Base-by-base conservation (phyloP, 1,139 yeast species). In the Kodamaea sp. region DNA sequence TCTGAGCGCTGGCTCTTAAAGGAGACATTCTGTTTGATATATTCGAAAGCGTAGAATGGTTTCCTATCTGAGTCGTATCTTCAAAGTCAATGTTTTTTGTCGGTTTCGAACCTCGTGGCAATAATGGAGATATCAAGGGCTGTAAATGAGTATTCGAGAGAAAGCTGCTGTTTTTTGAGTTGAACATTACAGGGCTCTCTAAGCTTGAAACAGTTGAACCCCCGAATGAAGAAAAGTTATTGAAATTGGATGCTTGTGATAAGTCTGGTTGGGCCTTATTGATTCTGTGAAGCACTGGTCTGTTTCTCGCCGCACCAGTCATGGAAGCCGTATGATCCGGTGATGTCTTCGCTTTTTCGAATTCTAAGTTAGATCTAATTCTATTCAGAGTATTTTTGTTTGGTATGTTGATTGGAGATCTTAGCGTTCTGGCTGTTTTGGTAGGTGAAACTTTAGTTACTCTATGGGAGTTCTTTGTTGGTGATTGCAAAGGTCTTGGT, bases 101-200 rank as follows among this genome's bases (percentile, higher is more conserved):
- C 4, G 15, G 3, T n/a, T 16, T 15, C 13, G 15, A n/a, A 13
- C 29, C 33, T 7, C 21, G 37, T 5, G 43, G 41, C 14, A 41
- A 37, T 22, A 63, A 48, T 2, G 70, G 69, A 0, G 63, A 50
- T 30, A 56, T 54, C 26, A 65, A 55, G 4, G 70, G 70, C 35
- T 52, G 61, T 19, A 64, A 42, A 24, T 50, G 30, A 9, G 27
- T 4, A 15, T 24, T 15, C n/a, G 18, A 24, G 12, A 21, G 26
- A 4, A 15, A 18, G 6, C 10, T 9, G 12, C 11, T 13, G 8
- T 20, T 36, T 23, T 50, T 42, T 3, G 44, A 28, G 10, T 43
- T 38, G 8, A 30, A 27, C 16, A 43, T 36, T 5, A 40, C 36
- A 3, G 66, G 59, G 31, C 60, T 55, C n/a, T 48, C 54, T 26